Evolutionary conservation across 257 asterid species (phyloP), one percentile per base, ranked within the genome.

Genomic region (Solanum commersonii): DNA sequence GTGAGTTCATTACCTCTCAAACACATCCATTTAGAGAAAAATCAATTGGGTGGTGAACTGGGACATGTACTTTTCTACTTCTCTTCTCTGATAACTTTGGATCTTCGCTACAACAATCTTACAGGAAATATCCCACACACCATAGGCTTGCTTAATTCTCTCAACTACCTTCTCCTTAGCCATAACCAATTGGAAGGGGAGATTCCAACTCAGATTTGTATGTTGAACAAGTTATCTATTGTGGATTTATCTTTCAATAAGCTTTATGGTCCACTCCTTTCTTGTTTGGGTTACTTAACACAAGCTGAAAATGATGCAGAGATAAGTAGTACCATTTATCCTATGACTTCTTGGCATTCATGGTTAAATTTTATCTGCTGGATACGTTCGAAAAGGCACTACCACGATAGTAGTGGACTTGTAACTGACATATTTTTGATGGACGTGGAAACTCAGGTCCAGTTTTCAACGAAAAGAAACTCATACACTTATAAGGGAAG

Each of bases 21-120:
- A 25, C 67, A 87, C 68, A 34, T 87, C 25, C 85, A 87, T 38
- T 46, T 87, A 1, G 13, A 56, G 14, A 42, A 9, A 8, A 78
- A 87, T 18, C 34, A 25, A 25, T 29, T 87, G 46, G 59, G 23
- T 22, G 88, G 85, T 23, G 16, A 0, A 35, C 4, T 87, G 16
- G 56, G 1, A 20, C 25, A 63, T 25, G 34, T 27, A 52, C 71
- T 87, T 29, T 31, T 8, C 40, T 29, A 37, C 6, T 6, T 52
- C 3, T 63, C 89, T 27, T 77, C 23, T 34, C 33, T 87, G 65
- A 18, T 11, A 25, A 60, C 86, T 2, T 65, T 78, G 76, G 89
- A 87, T 74, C 52, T 74, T 37, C 1, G 83, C 1, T 1, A 74
- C 83, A 74, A 74, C 5, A 74, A 8, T 37, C 22, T 74, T 74